Conservation (phyloP, 768 basidiomycete species). For the Leccinum olivaceopallidum region DNA sequence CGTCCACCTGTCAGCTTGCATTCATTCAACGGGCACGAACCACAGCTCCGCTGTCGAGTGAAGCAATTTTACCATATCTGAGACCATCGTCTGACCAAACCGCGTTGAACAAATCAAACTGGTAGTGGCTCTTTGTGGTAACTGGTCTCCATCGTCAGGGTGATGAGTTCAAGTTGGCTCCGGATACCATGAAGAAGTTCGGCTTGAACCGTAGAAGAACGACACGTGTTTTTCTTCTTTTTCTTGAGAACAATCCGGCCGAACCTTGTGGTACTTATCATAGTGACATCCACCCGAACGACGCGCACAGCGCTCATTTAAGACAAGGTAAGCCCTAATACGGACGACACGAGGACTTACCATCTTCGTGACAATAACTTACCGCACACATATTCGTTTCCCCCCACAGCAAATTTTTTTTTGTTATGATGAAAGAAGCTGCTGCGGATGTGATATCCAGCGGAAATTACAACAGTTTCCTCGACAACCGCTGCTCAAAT, state of each 20-base stretch:
- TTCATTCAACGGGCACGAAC: not conserved
- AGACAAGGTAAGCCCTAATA: not conserved
- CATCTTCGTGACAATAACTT: not conserved
- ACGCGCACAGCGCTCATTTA: not conserved
- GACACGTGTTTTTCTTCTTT: not conserved
- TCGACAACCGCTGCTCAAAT: not conserved
- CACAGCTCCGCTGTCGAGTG: conserved; percentile 39
- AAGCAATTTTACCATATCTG: conserved; percentile 47
- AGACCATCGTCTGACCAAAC: conserved; percentile 36
- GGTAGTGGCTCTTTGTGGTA: conserved; percentile 17
- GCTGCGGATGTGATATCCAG: not conserved
- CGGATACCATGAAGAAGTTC: not conserved
- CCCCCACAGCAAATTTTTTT: not conserved
- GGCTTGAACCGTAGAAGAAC: not conserved
- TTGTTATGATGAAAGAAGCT: not conserved
- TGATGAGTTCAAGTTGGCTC: not conserved
- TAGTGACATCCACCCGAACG: not conserved
- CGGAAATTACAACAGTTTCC: not conserved
- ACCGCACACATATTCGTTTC: not conserved
- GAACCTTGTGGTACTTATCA: too few relatives aligned
- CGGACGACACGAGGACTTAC: not conserved
- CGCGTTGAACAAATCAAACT: conserved; percentile 6
- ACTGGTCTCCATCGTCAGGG: conserved; percentile 17
- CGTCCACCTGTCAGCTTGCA: not conserved
- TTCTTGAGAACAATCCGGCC: not conserved